Base-by-base conservation (phyloP, 1,284 basidiomycete species). In the Coniferiporia weirii region DNA sequence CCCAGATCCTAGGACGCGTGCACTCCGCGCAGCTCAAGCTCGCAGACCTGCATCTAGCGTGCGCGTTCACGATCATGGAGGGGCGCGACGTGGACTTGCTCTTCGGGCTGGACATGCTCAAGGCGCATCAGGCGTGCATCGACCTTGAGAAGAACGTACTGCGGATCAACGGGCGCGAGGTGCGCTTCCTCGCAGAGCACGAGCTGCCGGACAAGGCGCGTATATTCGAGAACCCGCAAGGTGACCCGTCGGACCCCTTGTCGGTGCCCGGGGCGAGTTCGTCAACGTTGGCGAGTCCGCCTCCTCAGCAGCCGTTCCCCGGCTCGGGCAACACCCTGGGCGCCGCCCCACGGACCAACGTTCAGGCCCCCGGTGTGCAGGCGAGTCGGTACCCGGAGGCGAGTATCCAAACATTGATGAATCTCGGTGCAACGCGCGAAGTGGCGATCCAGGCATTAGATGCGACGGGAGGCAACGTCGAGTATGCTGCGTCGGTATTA, bases 71-170 rank as follows among this genome's bases (percentile, higher is more conserved):
- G 1, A 89, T 99, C 64, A 91, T 99, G 82, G 96, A 99, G 81
- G 95, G 95, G 22, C 83, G 87, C 36, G 86, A 90, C 57, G 94
- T 98, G 45, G 96, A 99, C 67, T 83, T 99, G 19, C 79, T 99
- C 1, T 91, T 99, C 56, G 97, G 96, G 4, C 80, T 99, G 17
- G 96, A 99, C 77, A 99, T 99, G 97, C 84, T 99, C 57, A 98
- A 96, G 73, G 89, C 95, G 1, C 93, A 98, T 70, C 95, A 98
- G 71, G 95, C 95, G 8, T 90, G 85, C 66, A 98, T 99, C 69
- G 97, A 99, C 72, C 82, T 99, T 27, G 80, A 86, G 61, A 92
- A 93, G 71, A 86, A 89, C 67, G 89, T 90, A 10, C 82, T 99
- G 15, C 80, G 95, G 32, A 96, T 99, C 60, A 88, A 94, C 73